These are phyloP conservation scores for Leishmania aethiopica DNA, from an alignment of 208 protist species.

Conservation along the genomic window DNA sequence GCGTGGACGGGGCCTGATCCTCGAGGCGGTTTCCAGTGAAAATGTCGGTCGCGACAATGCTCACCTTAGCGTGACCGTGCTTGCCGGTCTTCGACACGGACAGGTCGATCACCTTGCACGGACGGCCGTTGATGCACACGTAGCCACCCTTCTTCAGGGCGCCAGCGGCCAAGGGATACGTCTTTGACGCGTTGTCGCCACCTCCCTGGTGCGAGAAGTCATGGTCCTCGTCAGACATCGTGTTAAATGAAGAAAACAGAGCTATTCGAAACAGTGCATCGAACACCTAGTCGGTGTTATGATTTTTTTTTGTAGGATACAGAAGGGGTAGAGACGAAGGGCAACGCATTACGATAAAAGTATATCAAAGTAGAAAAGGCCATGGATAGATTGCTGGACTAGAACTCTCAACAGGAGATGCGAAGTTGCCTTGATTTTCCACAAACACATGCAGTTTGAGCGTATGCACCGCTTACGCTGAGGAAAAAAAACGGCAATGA, in stretches of 20 bases:
- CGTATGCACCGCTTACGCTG: background rate
- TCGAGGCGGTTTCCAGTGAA: constrained; percentile 99
- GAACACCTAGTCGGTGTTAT: background rate
- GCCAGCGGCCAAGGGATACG: no score
- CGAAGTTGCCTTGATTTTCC: background rate
- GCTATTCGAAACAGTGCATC: background rate
- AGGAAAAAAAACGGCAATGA: background rate
- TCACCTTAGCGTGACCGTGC: no score
- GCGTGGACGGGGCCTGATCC: constrained; percentile 96
- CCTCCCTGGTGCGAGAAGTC: no score
- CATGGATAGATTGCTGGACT: background rate
- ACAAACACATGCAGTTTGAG: background rate
- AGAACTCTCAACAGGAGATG: background rate
- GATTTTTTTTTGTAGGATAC: background rate
- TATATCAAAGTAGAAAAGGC: background rate
- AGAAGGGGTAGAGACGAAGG: background rate
- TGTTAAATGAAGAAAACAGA: no score
- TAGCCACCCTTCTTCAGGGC: no score
- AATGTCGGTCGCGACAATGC: no score
- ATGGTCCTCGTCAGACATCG: no score
- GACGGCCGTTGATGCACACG: no score
- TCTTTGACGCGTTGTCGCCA: no score
- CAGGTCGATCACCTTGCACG: no score
- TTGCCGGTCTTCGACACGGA: no score
- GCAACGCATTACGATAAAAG: background rate